Conservation (phyloP, 2,329 filamentous ascomycete species). For the Ophiostoma sp. region DNA sequence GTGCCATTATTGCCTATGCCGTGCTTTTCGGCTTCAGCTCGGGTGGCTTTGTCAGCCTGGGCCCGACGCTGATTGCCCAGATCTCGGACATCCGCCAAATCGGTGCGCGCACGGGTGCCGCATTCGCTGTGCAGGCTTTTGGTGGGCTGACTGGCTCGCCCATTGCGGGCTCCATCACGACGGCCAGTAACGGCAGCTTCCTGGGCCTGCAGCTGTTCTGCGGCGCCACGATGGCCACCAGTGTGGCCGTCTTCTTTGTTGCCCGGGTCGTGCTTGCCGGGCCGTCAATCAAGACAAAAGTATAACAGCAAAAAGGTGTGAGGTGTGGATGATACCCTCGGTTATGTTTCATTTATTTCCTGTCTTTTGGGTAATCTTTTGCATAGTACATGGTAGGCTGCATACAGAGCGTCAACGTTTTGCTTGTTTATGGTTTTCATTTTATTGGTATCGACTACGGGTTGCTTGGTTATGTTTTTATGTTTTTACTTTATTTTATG, state of each 20-base stretch:
- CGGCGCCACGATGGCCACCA: slow-evolving; percentile 41
- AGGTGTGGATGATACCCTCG: slow-evolving; percentile 14
- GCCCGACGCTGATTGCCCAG: slow-evolving; percentile 54
- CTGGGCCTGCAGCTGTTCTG: slow-evolving; percentile 52
- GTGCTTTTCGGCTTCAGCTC: slow-evolving; percentile 60
- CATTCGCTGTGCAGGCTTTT: slow-evolving; percentile 53
- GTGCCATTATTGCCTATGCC: slow-evolving; percentile 55
- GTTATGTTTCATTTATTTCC: neutral
- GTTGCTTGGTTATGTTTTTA: too few relatives aligned
- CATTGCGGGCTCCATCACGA: slow-evolving; percentile 50
- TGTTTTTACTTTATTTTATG: neutral
- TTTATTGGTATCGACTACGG: neutral
- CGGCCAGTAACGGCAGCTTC: slow-evolving; percentile 41
- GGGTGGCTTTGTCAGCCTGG: slow-evolving; percentile 57
- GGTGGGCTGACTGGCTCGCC: slow-evolving; percentile 55
- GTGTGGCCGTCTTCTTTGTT: slow-evolving; percentile 29
- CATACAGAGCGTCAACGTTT: neutral
- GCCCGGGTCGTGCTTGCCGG: slow-evolving; percentile 32
- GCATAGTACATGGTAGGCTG: neutral
- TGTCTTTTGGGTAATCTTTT: neutral
- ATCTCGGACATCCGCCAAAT: slow-evolving; percentile 56
- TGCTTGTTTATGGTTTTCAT: neutral
- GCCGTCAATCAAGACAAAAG: slow-evolving; percentile 24
- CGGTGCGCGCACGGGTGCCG: slow-evolving; percentile 51
- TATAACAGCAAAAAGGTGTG: neutral